Percentiles rank a stretch among this genome's conserved stretches.
Evolutionary conservation across 345 rosid genomes (phyloP).

Genomic region (Linum trigynum): DNA sequence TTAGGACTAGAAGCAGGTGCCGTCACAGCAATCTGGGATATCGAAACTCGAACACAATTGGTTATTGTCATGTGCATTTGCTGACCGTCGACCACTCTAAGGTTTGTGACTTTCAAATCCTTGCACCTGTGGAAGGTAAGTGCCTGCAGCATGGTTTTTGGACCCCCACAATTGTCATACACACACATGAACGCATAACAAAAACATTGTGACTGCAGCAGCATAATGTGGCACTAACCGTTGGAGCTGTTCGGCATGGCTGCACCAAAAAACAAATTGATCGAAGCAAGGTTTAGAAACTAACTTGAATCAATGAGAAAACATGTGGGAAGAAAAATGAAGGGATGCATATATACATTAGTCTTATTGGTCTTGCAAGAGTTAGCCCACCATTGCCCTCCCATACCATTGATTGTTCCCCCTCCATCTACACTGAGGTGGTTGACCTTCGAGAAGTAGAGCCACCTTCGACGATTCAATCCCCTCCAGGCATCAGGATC

Average conservation of each 20-base stretch:
- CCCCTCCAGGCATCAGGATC: constrained; percentile 75
- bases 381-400: constrained; percentile 69
- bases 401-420: constrained; percentile 78
- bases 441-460: constrained; percentile 61
- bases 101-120: constrained; percentile 48
- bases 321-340: constrained; percentile 12
- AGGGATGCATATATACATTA: constrained; percentile 27
- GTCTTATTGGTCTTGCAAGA: constrained; percentile 63
- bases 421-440: constrained; percentile 72
- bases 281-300: constrained; percentile 18
- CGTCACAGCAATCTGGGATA: constrained; percentile 35
- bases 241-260: constrained; percentile 94
- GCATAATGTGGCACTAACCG: constrained; percentile 40
- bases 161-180: constrained; percentile 2
- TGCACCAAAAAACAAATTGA: constrained; percentile 28
- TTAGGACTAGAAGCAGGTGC: constrained; percentile 80
- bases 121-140: constrained; percentile 78
- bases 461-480: constrained; percentile 60
- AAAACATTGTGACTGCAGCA: constrained; percentile 12
- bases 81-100: constrained; percentile 51
- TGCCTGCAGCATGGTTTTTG: constrained; percentile 39
- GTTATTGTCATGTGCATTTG: constrained; percentile 77
- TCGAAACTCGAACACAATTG: constrained; percentile 46
- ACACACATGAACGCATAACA: constrained; percentile 3
- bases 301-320: constrained; percentile 1